Evolutionary conservation across 192 early-diverging fungal species (phyloP).

Genomic region (Neocallimastix lanati): DNA sequence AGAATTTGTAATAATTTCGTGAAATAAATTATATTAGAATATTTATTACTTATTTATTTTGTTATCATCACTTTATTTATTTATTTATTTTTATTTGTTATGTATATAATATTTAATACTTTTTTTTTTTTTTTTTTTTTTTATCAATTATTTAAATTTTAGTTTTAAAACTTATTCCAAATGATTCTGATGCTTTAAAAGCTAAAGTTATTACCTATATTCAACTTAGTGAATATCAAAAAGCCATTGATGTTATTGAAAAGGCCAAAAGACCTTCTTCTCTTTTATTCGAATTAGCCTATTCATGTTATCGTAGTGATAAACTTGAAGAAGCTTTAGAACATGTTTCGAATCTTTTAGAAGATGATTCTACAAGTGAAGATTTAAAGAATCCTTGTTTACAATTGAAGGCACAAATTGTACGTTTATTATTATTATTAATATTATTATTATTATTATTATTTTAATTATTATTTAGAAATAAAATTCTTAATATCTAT

Average conservation of each 20-base stretch:
- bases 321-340: conserved; percentile 23
- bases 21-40: no score
- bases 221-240: conserved; percentile 30
- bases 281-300: conserved; percentile 28
- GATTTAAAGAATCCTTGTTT: conserved; percentile 7
- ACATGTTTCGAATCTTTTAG: conserved; percentile 6
- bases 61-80: no score
- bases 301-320: conserved; percentile 46
- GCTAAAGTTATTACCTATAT: conserved; percentile 36
- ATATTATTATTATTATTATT: no score
- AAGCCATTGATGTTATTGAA: conserved; percentile 20
- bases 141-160: background rate
- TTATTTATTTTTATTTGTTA: no score
- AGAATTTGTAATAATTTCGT: no score
- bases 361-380: conserved; percentile 6
- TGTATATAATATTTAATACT: no score
- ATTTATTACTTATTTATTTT: no score
- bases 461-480: no score
- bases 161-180: conserved; percentile 8
- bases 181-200: conserved; percentile 28
- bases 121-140: no score
- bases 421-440: conserved; percentile 13
- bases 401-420: conserved; percentile 50
- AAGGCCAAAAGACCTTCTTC: conserved; percentile 8
- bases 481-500: no score